phyloP scores from a whole-genome alignment of 768 basidiomycete species.

The Mycena metata region DNA sequence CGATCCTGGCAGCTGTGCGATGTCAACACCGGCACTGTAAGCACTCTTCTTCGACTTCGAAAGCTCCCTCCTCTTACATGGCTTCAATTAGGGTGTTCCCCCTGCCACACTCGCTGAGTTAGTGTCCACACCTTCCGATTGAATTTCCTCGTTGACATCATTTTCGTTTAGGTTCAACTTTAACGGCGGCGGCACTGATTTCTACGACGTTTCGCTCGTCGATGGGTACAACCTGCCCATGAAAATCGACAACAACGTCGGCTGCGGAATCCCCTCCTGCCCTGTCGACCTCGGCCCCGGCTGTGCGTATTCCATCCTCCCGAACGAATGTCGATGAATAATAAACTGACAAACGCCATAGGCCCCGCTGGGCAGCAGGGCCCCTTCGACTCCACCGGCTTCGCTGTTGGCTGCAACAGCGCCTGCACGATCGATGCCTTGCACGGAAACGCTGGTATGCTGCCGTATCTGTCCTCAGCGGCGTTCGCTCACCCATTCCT shows the following conservation, averaged over 20 bases:
- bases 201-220: slow-evolving; percentile 11
- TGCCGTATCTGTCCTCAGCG: too few species aligned
- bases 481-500: not conserved
- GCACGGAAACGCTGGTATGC: not conserved
- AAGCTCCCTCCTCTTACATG: too few species aligned
- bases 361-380: slow-evolving; percentile 1
- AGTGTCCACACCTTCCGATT: too few species aligned
- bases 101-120: too few species aligned
- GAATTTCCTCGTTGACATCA: too few species aligned
- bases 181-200: too few species aligned
- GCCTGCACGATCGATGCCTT: not conserved
- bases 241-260: slow-evolving; percentile 16
- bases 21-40: too few species aligned
- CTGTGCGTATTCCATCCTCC: not conserved
- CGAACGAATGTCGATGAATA: not conserved
- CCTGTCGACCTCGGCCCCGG: slow-evolving; percentile 1
- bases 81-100: too few species aligned
- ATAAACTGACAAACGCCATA: not conserved
- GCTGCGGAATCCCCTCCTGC: slow-evolving; percentile 1
- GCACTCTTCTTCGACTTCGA: too few species aligned
- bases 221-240: slow-evolving; percentile 20
- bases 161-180: too few species aligned
- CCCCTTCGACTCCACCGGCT: not conserved
- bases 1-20: too few species aligned
- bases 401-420: slow-evolving; percentile 3